Evolutionary conservation across 1,284 basidiomycete genomes (phyloP).

Genomic region (Cutaneotrichosporon mucoides): DNA sequence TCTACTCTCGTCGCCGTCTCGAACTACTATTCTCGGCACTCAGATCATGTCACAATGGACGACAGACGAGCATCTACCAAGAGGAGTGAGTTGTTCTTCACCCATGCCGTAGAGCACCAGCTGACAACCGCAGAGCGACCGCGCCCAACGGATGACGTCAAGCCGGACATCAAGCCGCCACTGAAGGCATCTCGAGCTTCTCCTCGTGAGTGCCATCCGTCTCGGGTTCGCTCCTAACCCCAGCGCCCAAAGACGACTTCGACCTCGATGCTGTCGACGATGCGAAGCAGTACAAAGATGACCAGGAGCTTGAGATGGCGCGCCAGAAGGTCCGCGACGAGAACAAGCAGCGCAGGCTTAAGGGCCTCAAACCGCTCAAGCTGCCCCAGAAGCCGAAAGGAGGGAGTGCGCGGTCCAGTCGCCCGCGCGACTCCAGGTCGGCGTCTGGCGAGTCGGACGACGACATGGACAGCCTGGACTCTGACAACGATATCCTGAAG

Average conservation of each 20-base stretch:
- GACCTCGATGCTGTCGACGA: constrained; percentile 21
- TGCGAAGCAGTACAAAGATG: constrained; percentile 23
- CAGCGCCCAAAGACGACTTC: constrained; percentile 36
- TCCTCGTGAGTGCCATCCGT: no score
- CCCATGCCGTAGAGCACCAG: not conserved
- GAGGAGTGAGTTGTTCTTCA: not conserved
- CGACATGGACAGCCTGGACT: not conserved
- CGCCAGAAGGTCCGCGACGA: not conserved
- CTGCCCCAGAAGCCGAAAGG: constrained; percentile 15
- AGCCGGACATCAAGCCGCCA: not conserved
- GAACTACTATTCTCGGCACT: no score
- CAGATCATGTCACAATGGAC: no score
- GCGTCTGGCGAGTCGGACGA: not conserved
- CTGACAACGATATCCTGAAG: not conserved
- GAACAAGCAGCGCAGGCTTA: not conserved
- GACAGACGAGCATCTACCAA: no score
- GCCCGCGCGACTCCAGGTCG: not conserved
- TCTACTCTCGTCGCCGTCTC: no score
- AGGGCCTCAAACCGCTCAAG: constrained; percentile 15
- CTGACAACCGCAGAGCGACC: not conserved
- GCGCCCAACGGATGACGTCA: not conserved
- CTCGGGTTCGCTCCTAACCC: no score
- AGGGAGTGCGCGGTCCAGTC: not conserved
- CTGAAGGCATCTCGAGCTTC: constrained; percentile 6
- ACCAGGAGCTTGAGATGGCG: constrained; percentile 12